A percentile compares a stretch with the other conserved stretches of the same genome.
These are phyloP conservation scores for Barnettozyma populi DNA, from an alignment of 805 yeast genomes.

Conservation along the genomic window DNA sequence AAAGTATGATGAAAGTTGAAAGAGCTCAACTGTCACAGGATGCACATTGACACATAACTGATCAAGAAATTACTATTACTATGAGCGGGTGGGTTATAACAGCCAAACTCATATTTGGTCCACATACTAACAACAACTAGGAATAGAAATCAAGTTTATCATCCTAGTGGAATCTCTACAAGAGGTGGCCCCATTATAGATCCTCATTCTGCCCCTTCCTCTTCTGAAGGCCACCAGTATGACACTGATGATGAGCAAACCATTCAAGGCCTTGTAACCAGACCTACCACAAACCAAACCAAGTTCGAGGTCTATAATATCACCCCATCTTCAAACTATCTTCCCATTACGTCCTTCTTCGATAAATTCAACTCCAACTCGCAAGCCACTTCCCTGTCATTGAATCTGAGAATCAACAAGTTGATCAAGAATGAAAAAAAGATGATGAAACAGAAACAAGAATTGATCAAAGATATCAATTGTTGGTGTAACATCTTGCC, in stretches of 20 bases:
- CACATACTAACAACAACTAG: not conserved
- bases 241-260: conserved; percentile 15
- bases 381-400: conserved; percentile 24
- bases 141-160: conserved; percentile 8
- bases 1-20: not conserved
- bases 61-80: not conserved
- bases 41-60: not conserved
- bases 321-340: conserved; percentile 7
- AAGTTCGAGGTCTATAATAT: conserved; percentile 1
- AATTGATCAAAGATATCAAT: conserved; percentile 34
- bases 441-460: conserved; percentile 30
- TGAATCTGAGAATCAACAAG: conserved; percentile 31
- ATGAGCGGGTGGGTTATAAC: not conserved
- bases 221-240: conserved; percentile 5
- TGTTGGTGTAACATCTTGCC: conserved; percentile 39
- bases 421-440: conserved; percentile 37
- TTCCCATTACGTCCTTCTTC: conserved; percentile 23
- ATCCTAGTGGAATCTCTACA: conserved; percentile 15
- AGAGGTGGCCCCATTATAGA: conserved; percentile 8
- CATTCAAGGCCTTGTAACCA: conserved; percentile 12
- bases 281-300: conserved; percentile 12
- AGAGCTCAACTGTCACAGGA: not conserved
- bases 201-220: conserved; percentile 7
- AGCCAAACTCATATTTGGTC: not conserved
- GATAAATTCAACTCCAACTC: conserved; percentile 18